These are phyloP conservation scores for Raddia guianensis DNA, from an alignment of 176 grass and related monocot genomes.

Conservation along the genomic window DNA sequence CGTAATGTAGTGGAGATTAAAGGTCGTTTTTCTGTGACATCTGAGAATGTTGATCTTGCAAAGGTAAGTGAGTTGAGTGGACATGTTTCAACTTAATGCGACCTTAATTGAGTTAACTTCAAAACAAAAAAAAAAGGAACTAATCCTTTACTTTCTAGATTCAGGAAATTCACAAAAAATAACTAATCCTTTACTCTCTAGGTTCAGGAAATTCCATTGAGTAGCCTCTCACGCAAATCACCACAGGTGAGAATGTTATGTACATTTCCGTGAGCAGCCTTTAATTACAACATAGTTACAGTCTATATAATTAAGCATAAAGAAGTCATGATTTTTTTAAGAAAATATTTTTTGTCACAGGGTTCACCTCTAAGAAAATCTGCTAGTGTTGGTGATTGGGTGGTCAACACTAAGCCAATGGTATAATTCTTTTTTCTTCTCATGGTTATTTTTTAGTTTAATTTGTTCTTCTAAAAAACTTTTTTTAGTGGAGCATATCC, in stretches of 20 bases:
- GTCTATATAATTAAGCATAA: slow-evolving; percentile 9
- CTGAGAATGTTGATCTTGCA: slow-evolving; percentile 98
- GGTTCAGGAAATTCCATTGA: slow-evolving; percentile 76
- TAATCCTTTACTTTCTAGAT: slow-evolving; percentile 37
- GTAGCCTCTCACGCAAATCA: slow-evolving; percentile 59
- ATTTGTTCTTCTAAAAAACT: neutral
- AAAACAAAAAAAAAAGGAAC: neutral
- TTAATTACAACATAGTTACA: slow-evolving; percentile 36
- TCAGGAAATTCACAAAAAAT: neutral
- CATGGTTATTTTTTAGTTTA: slow-evolving; percentile 17
- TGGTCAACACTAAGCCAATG: slow-evolving; percentile 62
- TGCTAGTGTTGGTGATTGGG: slow-evolving; percentile 90
- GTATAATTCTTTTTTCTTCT: slow-evolving; percentile 54
- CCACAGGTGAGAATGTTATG: slow-evolving; percentile 60
- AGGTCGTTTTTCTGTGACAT: slow-evolving; percentile 99
- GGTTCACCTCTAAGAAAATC: slow-evolving; percentile 87
- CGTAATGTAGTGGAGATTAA: slow-evolving; percentile 94
- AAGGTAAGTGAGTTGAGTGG: slow-evolving; percentile 57
- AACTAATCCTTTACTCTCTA: slow-evolving; percentile 25
- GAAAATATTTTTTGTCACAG: slow-evolving; percentile 48
- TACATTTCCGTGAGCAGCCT: slow-evolving; percentile 27
- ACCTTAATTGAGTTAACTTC: slow-evolving; percentile 7
- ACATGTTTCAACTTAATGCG: slow-evolving; percentile 24
- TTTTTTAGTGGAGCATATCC: neutral
- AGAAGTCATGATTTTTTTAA: neutral